Base-by-base conservation (phyloP, 2,329 filamentous ascomycete species). In the Conoideocrella luteorostrata region DNA sequence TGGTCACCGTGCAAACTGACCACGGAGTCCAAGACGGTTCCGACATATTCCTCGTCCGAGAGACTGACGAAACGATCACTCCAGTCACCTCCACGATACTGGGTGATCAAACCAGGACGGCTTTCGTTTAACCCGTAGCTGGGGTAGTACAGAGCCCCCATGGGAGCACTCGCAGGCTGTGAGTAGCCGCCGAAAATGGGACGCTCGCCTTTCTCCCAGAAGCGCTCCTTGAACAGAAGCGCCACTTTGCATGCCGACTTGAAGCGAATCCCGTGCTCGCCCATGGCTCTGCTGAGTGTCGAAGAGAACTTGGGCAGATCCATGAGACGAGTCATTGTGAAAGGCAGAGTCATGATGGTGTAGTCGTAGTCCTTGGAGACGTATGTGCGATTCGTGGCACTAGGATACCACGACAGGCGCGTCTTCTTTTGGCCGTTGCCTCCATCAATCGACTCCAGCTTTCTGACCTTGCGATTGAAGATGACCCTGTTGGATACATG, bases 211-310 rank as follows among this genome's bases (percentile, higher is more conserved):
- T 61, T 18, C 29, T 57, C 52, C 56, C 55, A 58, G 49, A 56
- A 58, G 15, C 77, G 71, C 0, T 75, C 75, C 52, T 74, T 66
- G 59, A 78, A 80, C 51, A 76, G 75, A 4, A 81, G 62, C 0
- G 75, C 70, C 2, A 81, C 67, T 52, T 64, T 64, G 39, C 52
- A 50, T 2, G 56, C 52, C 11, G 50, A 61, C 5, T 47, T 49
- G 37, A 54, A 60, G 41, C 53, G 41, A 15, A 46, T 28, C 5
- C 44, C 44, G 1, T 50, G 54, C 3, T 56, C 49, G 28, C 55
- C 49, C 24, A 59, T 60, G 3, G 52, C 54, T 1, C 58, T 55
- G 0, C 46, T 47, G 13, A 60, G 30, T 5, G 59, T 36, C 18
- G 54, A 56, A 12, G 64, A 66, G 50, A 62, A 65, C 5, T 50